These are phyloP conservation scores for Tylopilus subfusipes DNA, from an alignment of 768 basidiomycete genomes.

Conservation along the genomic window DNA sequence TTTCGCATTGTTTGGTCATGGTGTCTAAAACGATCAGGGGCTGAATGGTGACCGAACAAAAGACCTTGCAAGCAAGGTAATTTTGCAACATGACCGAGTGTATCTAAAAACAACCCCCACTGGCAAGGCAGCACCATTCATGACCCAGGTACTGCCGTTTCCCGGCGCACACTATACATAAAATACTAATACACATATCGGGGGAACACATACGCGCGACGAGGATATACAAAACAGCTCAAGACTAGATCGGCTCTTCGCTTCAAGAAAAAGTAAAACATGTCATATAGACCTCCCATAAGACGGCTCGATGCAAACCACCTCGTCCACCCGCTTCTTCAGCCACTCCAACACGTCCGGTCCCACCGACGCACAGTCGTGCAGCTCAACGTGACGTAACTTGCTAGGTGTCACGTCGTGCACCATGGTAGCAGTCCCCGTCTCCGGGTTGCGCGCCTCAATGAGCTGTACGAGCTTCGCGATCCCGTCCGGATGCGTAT, in stretches of 20 bases:
- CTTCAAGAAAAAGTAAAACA: background rate
- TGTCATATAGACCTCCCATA: constrained; percentile 39
- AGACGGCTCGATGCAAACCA: constrained; percentile 57
- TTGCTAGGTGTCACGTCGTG: constrained; percentile 50
- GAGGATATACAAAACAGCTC: constrained; percentile 4
- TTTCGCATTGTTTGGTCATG: too few species aligned
- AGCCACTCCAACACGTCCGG: constrained; percentile 71
- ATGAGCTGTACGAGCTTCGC: constrained; percentile 69
- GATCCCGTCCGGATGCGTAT: constrained; percentile 61
- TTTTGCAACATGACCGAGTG: too few species aligned
- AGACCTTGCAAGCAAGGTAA: too few species aligned
- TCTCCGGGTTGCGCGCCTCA: constrained; percentile 64
- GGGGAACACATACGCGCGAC: background rate
- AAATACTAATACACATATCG: constrained; percentile 21
- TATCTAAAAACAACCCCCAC: background rate
- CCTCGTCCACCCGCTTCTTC: constrained; percentile 55
- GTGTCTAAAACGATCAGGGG: too few species aligned
- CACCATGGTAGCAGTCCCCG: constrained; percentile 32
- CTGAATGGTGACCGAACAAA: too few species aligned
- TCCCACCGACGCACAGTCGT: constrained; percentile 63
- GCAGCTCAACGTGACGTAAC: constrained; percentile 56
- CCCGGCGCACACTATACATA: constrained; percentile 3
- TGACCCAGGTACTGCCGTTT: background rate
- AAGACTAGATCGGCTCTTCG: background rate
- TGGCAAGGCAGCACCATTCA: too few species aligned